Conservation (phyloP, 2,329 filamentous ascomycete species). For the Neofusicoccum parvum region DNA sequence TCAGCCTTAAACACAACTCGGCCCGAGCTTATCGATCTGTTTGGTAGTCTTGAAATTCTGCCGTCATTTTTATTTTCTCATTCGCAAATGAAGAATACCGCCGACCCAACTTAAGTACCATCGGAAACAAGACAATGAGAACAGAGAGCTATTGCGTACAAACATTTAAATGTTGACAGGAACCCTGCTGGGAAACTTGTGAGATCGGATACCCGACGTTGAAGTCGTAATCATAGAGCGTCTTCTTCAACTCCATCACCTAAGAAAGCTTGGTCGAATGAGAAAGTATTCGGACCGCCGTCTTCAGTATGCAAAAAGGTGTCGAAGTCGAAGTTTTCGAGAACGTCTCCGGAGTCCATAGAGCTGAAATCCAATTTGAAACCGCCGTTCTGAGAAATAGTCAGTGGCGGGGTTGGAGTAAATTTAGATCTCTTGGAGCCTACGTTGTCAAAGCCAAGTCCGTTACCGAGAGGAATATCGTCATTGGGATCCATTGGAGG, state of each 20-base stretch:
- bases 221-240: constrained; percentile 8
- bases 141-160: constrained; percentile 8
- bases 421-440: constrained; percentile 20
- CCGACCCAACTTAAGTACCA: no score
- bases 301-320: constrained; percentile 63
- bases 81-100: no score
- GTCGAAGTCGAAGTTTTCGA: constrained; percentile 69
- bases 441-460: constrained; percentile 38
- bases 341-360: constrained; percentile 64
- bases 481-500: constrained; percentile 38
- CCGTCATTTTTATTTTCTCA: no score
- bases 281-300: neutral
- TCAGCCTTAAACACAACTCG: no score
- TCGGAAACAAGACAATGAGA: constrained; percentile 1
- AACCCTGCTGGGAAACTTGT: constrained; percentile 9
- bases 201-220: constrained; percentile 11
- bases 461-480: constrained; percentile 42
- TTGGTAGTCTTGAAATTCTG: no score
- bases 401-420: constrained; percentile 29
- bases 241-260: constrained; percentile 15
- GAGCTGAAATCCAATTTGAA: constrained; percentile 43
- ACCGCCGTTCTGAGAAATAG: constrained; percentile 33
- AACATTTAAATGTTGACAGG: constrained; percentile 9
- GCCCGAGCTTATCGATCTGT: no score
- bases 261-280: constrained; percentile 11